These are phyloP conservation scores for Trichoderma endophyticum DNA, from an alignment of 2,329 filamentous ascomycete species.

Conservation along the genomic window DNA sequence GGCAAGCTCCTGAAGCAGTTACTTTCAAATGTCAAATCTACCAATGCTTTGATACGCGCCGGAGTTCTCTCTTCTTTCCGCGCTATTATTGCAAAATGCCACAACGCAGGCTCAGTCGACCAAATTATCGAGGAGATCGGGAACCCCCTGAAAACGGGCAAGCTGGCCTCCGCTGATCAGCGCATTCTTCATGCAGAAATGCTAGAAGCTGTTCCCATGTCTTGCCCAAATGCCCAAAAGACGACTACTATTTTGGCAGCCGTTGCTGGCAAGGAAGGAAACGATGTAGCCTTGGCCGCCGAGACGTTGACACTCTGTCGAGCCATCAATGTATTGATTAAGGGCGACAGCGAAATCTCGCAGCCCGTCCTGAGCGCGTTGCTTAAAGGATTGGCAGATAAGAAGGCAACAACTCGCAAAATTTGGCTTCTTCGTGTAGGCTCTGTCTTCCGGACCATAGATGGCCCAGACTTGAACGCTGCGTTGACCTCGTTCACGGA, in stretches of 20 bases:
- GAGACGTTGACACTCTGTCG: slow-evolving; percentile 70
- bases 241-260: slow-evolving; percentile 64
- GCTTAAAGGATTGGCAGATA: slow-evolving; percentile 79
- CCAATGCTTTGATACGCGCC: slow-evolving; percentile 71
- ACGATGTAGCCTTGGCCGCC: slow-evolving; percentile 74
- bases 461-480: slow-evolving; percentile 45
- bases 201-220: slow-evolving; percentile 62
- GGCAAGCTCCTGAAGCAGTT: slow-evolving; percentile 79
- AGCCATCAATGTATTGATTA: slow-evolving; percentile 61
- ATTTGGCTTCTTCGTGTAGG: slow-evolving; percentile 77
- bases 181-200: slow-evolving; percentile 80
- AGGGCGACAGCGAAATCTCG: slow-evolving; percentile 58
- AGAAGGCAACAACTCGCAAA: slow-evolving; percentile 72
- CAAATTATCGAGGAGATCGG: slow-evolving; percentile 76
- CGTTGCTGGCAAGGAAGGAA: slow-evolving; percentile 78
- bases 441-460: slow-evolving; percentile 60
- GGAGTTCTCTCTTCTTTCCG: slow-evolving; percentile 74
- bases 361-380: slow-evolving; percentile 68
- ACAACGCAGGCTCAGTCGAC: slow-evolving; percentile 55
- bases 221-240: slow-evolving; percentile 60
- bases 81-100: slow-evolving; percentile 61
- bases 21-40: slow-evolving; percentile 87
- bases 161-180: slow-evolving; percentile 81
- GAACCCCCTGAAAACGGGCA: slow-evolving; percentile 74
- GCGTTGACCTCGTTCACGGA: slow-evolving; percentile 52